Base-by-base conservation (phyloP, 2,329 filamentous ascomycete species). In the Penicillium sp. region DNA sequence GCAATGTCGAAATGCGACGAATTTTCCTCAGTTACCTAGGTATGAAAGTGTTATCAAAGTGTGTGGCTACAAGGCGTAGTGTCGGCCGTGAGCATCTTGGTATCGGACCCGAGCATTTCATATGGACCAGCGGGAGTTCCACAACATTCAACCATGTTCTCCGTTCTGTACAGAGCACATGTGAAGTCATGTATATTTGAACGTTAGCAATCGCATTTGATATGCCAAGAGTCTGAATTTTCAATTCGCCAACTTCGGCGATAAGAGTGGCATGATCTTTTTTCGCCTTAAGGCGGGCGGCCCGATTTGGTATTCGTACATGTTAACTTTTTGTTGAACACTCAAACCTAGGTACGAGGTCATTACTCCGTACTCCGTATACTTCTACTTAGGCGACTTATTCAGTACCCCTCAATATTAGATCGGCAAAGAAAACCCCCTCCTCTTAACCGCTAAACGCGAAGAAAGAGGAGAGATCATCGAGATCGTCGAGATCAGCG, bases 371-470 rank as follows among this genome's bases (percentile, higher is more conserved):
- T 40, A 40, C 10, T 6, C 24, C 24, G 5, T 8, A 5, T 27
- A 8, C 24, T 27, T 27, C 5, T 8, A 27, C 5, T 5, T 18
- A 9, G 38, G n/a, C 38, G 16, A 40, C 21, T 40, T 22, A 40
- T 40, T 21, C 38, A 18, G 38, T 40, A 32, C 24, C 14, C 16
- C 24, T 31, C 42, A 32, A 32, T 21, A 44, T 31, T 32, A 44
- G 24, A 43, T 43, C 22, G 24, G 22, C 24, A 10, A 32, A 10
- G 42, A 31, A 44, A 10, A 43, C 5, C 42, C 41, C 42, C 24
- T n/a, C 34, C 34, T n/a, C 13, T 44, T 44, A 44, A 31, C 24
- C 42, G 42, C 24, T 44, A 44, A 24, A 44, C 45, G 45, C 45
- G 45, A 45, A 21, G 36, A 32, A 39, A 41, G 21, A 40, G 18